Percentiles rank a stretch among this genome's conserved stretches.
phyloP scores from a whole-genome alignment of 345 rosid genomes.

The Acer campestre region DNA sequence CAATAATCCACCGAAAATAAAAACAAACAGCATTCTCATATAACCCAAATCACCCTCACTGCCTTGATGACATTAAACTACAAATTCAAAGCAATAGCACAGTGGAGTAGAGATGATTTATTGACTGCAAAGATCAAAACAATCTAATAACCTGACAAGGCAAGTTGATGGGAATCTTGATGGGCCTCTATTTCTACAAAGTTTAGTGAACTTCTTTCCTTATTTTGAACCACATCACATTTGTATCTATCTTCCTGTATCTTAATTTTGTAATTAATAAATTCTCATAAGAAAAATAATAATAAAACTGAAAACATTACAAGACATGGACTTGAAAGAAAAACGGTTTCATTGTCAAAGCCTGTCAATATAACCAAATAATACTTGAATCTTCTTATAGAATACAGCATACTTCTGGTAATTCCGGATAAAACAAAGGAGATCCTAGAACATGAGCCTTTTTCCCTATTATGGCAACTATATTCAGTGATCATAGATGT shows the following conservation, averaged over 20 bases:
- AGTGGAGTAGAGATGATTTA: not conserved
- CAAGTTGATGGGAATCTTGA: not conserved
- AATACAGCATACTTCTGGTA: not conserved
- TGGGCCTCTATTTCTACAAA: not conserved
- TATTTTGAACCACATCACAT: not conserved
- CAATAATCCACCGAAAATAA: not conserved
- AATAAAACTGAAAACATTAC: not conserved
- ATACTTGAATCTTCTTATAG: not conserved
- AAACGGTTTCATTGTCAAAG: not conserved
- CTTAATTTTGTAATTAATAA: not conserved
- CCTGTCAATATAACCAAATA: not conserved
- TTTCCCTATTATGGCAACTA: not conserved
- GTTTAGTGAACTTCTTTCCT: not conserved
- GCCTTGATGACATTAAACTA: not conserved
- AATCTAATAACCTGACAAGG: not conserved
- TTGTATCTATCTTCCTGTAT: too few relatives aligned
- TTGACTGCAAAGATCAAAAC: not conserved
- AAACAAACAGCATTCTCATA: not conserved
- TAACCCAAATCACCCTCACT: not conserved
- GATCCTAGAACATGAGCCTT: not conserved
- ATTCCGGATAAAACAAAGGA: not conserved
- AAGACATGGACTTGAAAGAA: constrained; percentile 3
- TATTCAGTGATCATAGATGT: not conserved
- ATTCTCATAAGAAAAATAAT: not conserved
- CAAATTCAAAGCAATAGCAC: not conserved